phyloP scores from a whole-genome alignment of 441 rosid species.

The Brassica balearica region DNA sequence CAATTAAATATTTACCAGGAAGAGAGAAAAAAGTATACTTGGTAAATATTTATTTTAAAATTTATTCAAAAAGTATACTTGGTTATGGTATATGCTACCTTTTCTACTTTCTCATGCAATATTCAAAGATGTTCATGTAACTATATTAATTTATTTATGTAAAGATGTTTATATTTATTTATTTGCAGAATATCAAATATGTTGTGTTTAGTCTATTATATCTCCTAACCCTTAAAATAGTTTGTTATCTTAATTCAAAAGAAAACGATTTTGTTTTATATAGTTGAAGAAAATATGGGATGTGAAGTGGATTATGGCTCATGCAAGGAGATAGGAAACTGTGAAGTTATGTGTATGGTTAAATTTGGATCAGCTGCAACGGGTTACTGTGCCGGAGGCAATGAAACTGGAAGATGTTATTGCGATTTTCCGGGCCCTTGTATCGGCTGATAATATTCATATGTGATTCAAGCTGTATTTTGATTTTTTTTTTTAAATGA shows the following conservation, averaged over 20 bases:
- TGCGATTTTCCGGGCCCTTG: background rate
- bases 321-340: background rate
- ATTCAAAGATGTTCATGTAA: background rate
- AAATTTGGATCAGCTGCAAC: background rate
- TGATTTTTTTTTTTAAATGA: background rate
- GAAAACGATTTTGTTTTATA: background rate
- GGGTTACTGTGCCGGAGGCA: background rate
- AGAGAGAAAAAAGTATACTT: no score
- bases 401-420: background rate
- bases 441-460: conserved; percentile 1
- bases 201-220: background rate
- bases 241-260: background rate
- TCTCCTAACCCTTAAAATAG: background rate
- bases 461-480: background rate
- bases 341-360: background rate
- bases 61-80: background rate
- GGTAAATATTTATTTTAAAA: background rate
- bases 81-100: background rate
- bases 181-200: background rate
- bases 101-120: background rate
- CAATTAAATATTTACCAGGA: no score
- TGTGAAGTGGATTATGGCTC: conserved; percentile 2
- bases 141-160: background rate
- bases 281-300: background rate
- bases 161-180: background rate